These are phyloP conservation scores for Neopestalotiopsis clavispora DNA, from an alignment of 2,329 filamentous ascomycete species.

Conservation along the genomic window DNA sequence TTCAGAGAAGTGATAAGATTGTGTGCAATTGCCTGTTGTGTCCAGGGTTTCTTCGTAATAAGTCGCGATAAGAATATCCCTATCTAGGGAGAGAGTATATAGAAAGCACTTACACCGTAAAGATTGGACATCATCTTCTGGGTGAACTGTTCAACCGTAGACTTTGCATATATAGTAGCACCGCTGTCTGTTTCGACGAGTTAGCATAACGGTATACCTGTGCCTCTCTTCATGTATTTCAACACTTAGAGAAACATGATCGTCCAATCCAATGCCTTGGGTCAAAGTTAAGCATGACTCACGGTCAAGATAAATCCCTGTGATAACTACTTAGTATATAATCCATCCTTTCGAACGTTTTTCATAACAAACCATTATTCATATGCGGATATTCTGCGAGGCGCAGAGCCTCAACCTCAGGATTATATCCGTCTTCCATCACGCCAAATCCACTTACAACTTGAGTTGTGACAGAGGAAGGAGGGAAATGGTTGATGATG, in stretches of 20 bases:
- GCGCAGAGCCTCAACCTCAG: conserved; percentile 41
- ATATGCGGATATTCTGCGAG: conserved; percentile 48
- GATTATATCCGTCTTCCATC: conserved; percentile 13
- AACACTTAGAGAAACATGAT: neutral
- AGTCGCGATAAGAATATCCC: neutral
- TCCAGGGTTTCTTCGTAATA: too few species aligned
- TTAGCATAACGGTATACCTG: neutral
- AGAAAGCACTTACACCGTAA: conserved; percentile 48
- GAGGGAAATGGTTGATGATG: neutral
- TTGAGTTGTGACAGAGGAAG: neutral
- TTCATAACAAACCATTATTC: conserved; percentile 39
- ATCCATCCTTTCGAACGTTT: neutral
- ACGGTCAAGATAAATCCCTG: conserved; percentile 59
- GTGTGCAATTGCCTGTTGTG: too few species aligned
- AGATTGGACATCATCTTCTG: conserved; percentile 59
- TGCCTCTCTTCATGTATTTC: neutral
- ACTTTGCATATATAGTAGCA: conserved; percentile 62
- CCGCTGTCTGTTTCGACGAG: conserved; percentile 45
- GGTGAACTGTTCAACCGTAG: conserved; percentile 60
- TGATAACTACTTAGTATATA: conserved; percentile 16
- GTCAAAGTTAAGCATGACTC: neutral
- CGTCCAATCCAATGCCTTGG: neutral
- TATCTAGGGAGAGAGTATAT: neutral
- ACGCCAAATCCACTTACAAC: neutral
- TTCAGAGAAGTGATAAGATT: too few species aligned